These are phyloP conservation scores for Sedum album DNA, from an alignment of 164 flowering plant genomes.

Conservation along the genomic window DNA sequence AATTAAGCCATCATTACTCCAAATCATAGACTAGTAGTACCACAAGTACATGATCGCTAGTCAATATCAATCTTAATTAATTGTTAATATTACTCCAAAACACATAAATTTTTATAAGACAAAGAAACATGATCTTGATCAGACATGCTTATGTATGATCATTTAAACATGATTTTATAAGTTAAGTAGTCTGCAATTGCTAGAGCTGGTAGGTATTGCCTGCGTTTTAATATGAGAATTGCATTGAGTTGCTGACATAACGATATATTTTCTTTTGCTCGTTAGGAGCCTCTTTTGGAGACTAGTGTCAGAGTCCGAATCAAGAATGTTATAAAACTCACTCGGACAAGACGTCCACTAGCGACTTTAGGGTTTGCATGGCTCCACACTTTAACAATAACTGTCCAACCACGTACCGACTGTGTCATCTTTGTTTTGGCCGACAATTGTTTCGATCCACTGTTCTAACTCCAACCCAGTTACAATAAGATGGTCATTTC, in stretches of 20 bases:
- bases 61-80: not conserved
- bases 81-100: no score
- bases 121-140: no score
- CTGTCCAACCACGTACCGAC: not conserved
- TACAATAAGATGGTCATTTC: no score
- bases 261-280: not conserved
- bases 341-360: not conserved
- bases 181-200: not conserved
- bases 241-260: not conserved
- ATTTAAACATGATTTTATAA: no score
- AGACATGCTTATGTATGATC: no score
- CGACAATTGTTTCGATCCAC: not conserved
- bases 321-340: not conserved
- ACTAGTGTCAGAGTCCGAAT: not conserved
- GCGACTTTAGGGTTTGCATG: not conserved
- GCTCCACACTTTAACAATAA: no score
- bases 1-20: not conserved
- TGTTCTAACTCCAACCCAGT: no score
- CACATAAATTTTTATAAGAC: no score
- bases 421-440: not conserved
- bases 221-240: not conserved
- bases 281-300: not conserved
- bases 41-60: not conserved
- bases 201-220: not conserved
- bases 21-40: not conserved